A percentile compares a stretch with the other conserved stretches of the same genome.
Evolutionary conservation across 2,329 filamentous ascomycete genomes (phyloP).

Genomic region (Clonostachys chloroleuca): DNA sequence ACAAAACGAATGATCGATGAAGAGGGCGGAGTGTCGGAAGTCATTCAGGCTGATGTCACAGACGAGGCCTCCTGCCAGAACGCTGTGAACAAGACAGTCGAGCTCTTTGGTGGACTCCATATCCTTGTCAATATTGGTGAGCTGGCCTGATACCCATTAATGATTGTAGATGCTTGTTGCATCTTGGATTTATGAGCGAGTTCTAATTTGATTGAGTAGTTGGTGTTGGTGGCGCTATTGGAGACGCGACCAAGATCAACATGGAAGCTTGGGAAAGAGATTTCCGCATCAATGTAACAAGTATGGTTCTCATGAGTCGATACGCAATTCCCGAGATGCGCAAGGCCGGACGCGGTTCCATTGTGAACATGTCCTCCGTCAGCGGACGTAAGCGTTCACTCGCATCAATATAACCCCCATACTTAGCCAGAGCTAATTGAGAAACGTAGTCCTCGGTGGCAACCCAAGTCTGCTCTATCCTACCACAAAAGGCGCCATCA

Average conservation of each 20-base stretch:
- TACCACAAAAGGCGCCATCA: conserved; percentile 33
- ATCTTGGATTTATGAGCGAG: conserved; percentile 13
- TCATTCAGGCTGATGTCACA: conserved; percentile 50
- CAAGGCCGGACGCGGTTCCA: conserved; percentile 35
- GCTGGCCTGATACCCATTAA: too few species aligned
- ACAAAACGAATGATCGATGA: conserved; percentile 48
- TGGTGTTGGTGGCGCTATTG: conserved; percentile 48
- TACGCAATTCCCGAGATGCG: conserved; percentile 9
- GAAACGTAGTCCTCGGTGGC: conserved; percentile 16
- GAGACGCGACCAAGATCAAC: conserved; percentile 53
- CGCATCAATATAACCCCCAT: conserved; percentile 13
- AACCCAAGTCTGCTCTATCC: conserved; percentile 31
- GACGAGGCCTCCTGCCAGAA: conserved; percentile 39
- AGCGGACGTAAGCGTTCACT: conserved; percentile 31
- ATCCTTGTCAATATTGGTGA: conserved; percentile 20
- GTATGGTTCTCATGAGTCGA: conserved; percentile 9
- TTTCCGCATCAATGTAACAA: conserved; percentile 31
- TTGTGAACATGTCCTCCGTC: conserved; percentile 55
- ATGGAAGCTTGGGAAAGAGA: conserved; percentile 47
- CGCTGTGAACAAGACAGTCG: conserved; percentile 11
- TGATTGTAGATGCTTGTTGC: conserved; percentile 1
- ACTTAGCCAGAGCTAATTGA: too few species aligned
- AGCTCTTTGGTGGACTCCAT: conserved; percentile 14
- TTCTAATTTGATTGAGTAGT: background rate
- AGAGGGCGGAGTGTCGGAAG: conserved; percentile 32